Evolutionary conservation across 108 stramenopile genomes (phyloP), one percentile per base, ranked within the genome.

Genomic region (Cyclostephanos tholiformis): DNA sequence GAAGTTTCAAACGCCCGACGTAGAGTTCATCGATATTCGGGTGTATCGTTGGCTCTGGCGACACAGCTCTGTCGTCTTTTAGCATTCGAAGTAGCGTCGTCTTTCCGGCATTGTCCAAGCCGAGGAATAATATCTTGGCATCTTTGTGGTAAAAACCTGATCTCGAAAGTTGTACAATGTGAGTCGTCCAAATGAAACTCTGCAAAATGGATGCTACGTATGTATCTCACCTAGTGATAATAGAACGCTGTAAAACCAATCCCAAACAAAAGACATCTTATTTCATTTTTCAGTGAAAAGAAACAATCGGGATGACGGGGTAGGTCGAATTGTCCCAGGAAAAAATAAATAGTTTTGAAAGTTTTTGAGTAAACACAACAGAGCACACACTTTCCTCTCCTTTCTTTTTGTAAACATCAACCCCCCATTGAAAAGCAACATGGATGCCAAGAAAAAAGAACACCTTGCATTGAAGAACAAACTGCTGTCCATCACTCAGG

Each of bases 81-180:
- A 98, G 89, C 97, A 98, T 97, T 80, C 96, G 95, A 32, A 98
- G 88, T 48, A 98, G 69, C 19, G 89, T 90, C 22, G 99, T 99
- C 77, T 99, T 99, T 17, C 99, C 99, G 32, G 99, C 99, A 86
- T 98, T 98, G 83, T 99, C 99, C n/a, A 99, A 72, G 13, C 99
- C 99, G 75, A 98, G 72, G 63, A 99, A 92, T 17, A 99, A 77
- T 32, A 99, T 91, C 60, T 96, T 96, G 23, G 97, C 98, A 64
- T 96, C 89, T 84, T 99, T 99, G 65, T 92, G 96, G 77, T 98
- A 98, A 22, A 99, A 89, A 16, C 99, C 99, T 98, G 52, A 41
- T 13, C 20, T 6, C 13, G 41, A 14, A 19, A 27, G 16, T 32
- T 19, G 17, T 56, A 36, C 20, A 14, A 57, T 23, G 20, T 29